phyloP scores from a whole-genome alignment of 2,329 filamentous ascomycete genomes.

The Lachnellula hyalina region DNA sequence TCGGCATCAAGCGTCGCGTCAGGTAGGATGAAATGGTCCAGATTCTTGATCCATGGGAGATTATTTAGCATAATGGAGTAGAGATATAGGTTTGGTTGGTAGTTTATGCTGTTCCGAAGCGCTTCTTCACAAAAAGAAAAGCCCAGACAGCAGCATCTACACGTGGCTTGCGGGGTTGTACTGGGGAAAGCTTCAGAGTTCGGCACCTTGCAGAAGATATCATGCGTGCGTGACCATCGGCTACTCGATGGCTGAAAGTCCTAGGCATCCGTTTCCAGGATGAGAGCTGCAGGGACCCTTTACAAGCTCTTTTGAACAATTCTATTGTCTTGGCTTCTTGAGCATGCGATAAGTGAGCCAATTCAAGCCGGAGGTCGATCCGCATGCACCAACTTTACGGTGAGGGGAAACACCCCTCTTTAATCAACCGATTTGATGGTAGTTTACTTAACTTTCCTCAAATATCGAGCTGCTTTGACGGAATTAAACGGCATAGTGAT shows the following conservation, averaged over 20 bases:
- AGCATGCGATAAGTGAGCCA: neutral
- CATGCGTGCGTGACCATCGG: slow-evolving; percentile 4
- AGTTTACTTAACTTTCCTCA: neutral
- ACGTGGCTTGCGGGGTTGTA: slow-evolving; percentile 4
- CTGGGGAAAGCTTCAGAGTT: neutral
- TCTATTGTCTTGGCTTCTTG: neutral
- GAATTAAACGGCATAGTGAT: neutral
- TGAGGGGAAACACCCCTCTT: neutral
- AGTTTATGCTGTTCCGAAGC: neutral
- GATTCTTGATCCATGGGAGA: neutral
- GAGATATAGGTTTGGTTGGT: neutral
- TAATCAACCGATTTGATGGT: neutral
- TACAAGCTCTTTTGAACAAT: neutral
- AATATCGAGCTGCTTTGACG: neutral
- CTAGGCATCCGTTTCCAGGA: neutral
- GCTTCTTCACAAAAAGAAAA: neutral
- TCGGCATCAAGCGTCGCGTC: neutral
- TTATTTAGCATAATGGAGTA: neutral
- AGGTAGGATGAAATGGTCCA: neutral
- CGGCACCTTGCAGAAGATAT: slow-evolving; percentile 3
- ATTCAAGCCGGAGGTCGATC: neutral
- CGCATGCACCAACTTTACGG: neutral
- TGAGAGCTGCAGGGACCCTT: slow-evolving; percentile 1
- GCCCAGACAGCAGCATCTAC: neutral
- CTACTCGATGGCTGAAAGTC: neutral